Evolutionary conservation across 108 stramenopile species (phyloP).

Genomic region (Skeletonema tropicum): DNA sequence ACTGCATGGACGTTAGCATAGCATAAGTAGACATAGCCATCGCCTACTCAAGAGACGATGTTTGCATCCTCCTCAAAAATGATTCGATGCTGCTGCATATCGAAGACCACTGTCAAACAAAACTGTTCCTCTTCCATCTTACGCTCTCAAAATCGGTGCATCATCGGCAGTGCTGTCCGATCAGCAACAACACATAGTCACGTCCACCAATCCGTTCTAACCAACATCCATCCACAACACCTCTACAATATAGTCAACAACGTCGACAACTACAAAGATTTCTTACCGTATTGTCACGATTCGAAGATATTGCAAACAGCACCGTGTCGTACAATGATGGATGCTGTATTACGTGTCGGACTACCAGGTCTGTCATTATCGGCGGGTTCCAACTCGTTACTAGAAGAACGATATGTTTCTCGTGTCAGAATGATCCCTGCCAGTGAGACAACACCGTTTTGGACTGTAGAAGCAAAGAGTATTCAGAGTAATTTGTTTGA

Average conservation of each 20-base stretch:
- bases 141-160: background rate
- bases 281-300: constrained; percentile 70
- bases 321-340: constrained; percentile 57
- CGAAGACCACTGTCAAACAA: background rate
- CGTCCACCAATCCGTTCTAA: constrained; percentile 34
- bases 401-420: constrained; percentile 69
- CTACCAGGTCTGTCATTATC: constrained; percentile 46
- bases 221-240: constrained; percentile 60
- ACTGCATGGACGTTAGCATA: too few relatives aligned
- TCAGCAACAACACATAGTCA: constrained; percentile 31
- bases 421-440: constrained; percentile 52
- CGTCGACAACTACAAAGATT: constrained; percentile 68
- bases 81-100: background rate
- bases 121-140: background rate
- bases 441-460: constrained; percentile 23
- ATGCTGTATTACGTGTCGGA: constrained; percentile 70
- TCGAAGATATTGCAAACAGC: constrained; percentile 61
- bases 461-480: constrained; percentile 65
- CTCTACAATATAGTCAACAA: constrained; percentile 76
- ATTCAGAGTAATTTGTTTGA: constrained; percentile 71
- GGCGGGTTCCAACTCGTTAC: background rate
- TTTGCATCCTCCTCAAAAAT: too few relatives aligned
- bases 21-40: too few relatives aligned
- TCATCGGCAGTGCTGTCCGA: too few relatives aligned
- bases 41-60: too few relatives aligned